A percentile compares a stretch with the other conserved stretches of the same genome.
Evolutionary conservation across 257 asterid species (phyloP).

Genomic region (Vinca minor): DNA sequence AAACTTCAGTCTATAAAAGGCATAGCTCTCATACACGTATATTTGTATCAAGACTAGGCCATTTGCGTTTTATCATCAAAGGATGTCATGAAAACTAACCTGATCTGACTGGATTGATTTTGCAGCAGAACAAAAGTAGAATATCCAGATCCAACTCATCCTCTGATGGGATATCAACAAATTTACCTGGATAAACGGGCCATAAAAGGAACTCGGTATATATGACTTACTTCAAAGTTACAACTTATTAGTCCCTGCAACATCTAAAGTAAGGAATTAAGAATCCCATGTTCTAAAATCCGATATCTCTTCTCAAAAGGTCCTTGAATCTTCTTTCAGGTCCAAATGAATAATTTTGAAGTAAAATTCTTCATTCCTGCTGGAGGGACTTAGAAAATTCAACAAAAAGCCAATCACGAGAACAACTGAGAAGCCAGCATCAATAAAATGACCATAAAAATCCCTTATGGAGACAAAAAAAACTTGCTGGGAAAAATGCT

Average conservation of each 20-base stretch:
- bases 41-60: not conserved
- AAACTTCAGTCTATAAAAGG: not conserved
- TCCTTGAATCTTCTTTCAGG: not conserved
- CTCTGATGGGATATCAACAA: not conserved
- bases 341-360: conserved; percentile 1
- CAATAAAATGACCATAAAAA: not conserved
- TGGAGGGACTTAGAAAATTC: not conserved
- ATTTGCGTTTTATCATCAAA: not conserved
- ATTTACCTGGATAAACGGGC: not conserved
- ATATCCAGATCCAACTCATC: not conserved
- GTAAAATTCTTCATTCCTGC: not conserved
- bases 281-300: not conserved
- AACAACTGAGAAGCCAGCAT: not conserved
- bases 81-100: not conserved
- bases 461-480: not conserved
- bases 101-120: not conserved
- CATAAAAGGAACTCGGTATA: not conserved
- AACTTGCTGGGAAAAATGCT: not conserved
- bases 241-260: not conserved
- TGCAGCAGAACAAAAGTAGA: not conserved
- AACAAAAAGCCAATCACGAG: not conserved
- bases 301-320: not conserved
- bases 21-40: not conserved
- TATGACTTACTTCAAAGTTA: not conserved
- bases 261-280: not conserved